Percentiles rank a stretch among this genome's conserved stretches.
Evolutionary conservation across 225 moss, liverwort and hornwort species (phyloP).

Genomic region (Polytrichum commune): DNA sequence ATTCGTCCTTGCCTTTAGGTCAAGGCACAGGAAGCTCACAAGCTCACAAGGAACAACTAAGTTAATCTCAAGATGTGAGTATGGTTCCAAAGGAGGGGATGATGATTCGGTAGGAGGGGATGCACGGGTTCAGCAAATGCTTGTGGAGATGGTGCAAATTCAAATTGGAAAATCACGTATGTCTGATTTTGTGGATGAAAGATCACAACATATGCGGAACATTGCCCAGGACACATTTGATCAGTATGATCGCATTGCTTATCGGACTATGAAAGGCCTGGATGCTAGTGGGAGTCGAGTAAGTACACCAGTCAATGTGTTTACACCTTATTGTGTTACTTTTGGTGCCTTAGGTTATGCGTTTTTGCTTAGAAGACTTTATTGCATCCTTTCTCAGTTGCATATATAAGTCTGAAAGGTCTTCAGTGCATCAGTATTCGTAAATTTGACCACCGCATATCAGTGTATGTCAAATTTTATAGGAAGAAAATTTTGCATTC

Average conservation of each 20-base stretch:
- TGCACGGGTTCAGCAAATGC: slow-evolving; percentile 74
- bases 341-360: no score
- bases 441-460: no score
- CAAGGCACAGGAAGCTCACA: slow-evolving; percentile 24
- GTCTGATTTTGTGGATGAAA: slow-evolving; percentile 82
- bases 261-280: slow-evolving; percentile 79
- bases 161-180: slow-evolving; percentile 80
- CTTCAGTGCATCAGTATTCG: no score
- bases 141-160: slow-evolving; percentile 92
- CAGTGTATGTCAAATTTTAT: no score
- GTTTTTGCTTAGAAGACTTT: no score
- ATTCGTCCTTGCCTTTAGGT: slow-evolving; percentile 16
- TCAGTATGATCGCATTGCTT: slow-evolving; percentile 79
- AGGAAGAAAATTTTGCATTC: no score
- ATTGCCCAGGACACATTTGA: slow-evolving; percentile 84
- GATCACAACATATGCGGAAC: slow-evolving; percentile 80
- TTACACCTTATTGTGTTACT: no score
- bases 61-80: slow-evolving; percentile 27
- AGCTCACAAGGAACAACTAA: slow-evolving; percentile 16
- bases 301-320: slow-evolving; percentile 6
- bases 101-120: slow-evolving; percentile 68
- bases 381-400: no score
- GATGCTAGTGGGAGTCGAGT: slow-evolving; percentile 78
- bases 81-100: slow-evolving; percentile 27
- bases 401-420: no score